These are phyloP conservation scores for Lolium rigidum DNA, from an alignment of 176 grass and related monocot genomes.

Conservation along the genomic window DNA sequence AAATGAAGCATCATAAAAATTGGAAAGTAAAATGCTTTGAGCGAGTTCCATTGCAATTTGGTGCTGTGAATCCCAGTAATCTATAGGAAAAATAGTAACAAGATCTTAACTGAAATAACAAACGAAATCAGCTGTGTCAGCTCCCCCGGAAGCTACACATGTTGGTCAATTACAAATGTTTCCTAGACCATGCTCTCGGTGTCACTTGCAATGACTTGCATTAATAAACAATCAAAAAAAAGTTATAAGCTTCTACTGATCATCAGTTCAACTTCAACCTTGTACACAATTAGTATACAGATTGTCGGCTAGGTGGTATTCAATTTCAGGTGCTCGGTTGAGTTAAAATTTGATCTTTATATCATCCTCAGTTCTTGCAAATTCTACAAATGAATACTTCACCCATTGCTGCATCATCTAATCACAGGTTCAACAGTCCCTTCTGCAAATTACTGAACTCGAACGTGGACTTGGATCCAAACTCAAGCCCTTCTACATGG, in stretches of 20 bases:
- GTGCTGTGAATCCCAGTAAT: background rate
- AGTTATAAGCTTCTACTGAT: background rate
- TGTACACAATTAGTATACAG: background rate
- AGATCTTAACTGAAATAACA: background rate
- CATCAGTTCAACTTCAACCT: slow-evolving; percentile 15
- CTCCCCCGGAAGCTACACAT: background rate
- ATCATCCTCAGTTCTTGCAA: background rate
- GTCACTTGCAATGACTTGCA: background rate
- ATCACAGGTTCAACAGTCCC: background rate
- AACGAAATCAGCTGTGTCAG: background rate
- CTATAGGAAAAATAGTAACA: background rate
- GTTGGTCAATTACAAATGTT: background rate
- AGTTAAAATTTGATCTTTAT: background rate
- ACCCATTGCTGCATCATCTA: background rate
- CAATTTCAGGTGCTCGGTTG: background rate
- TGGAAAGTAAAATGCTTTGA: background rate
- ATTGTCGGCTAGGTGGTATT: background rate
- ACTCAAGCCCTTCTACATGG: background rate
- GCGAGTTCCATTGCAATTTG: background rate
- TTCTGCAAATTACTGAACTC: background rate
- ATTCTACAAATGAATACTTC: background rate
- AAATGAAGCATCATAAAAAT: slow-evolving; percentile 1
- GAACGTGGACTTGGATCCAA: background rate
- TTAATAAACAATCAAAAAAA: background rate
- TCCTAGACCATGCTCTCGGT: background rate